These are phyloP conservation scores for Diplotaxis tenuifolia DNA, from an alignment of 345 rosid species.

Conservation along the genomic window DNA sequence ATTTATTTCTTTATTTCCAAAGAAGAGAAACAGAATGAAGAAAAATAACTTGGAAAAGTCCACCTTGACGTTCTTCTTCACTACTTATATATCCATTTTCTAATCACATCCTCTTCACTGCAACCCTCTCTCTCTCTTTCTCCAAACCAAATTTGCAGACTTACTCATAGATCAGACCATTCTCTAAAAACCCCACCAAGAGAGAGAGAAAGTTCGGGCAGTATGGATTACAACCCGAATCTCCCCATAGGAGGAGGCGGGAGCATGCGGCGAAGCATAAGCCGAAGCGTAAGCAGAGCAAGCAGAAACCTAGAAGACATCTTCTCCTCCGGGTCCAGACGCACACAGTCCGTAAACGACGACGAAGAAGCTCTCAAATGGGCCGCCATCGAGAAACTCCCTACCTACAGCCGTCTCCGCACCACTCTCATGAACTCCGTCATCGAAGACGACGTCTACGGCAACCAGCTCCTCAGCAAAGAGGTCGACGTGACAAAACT, in stretches of 20 bases:
- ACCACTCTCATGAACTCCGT: slow-evolving; percentile 65
- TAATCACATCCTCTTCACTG: neutral
- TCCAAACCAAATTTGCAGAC: neutral
- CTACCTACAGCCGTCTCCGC: slow-evolving; percentile 72
- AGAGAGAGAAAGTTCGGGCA: neutral
- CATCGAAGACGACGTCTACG: slow-evolving; percentile 48
- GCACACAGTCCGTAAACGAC: slow-evolving; percentile 51
- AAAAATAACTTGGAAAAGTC: slow-evolving; percentile 27
- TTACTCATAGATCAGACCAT: neutral
- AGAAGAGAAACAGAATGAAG: neutral
- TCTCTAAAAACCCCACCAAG: neutral
- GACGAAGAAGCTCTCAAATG: slow-evolving; percentile 92
- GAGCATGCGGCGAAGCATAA: slow-evolving; percentile 42
- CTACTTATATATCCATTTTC: slow-evolving; percentile 27
- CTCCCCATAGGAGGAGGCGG: slow-evolving; percentile 25
- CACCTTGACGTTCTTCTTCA: slow-evolving; percentile 10
- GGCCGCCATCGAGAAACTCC: slow-evolving; percentile 91
- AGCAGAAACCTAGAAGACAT: slow-evolving; percentile 68
- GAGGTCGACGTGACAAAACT: slow-evolving; percentile 75
- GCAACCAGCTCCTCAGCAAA: slow-evolving; percentile 38
- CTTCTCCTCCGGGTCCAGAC: slow-evolving; percentile 34
- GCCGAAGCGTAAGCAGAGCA: slow-evolving; percentile 59
- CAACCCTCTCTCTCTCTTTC: neutral
- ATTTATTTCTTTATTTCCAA: neutral
- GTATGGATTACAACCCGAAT: slow-evolving; percentile 30